Base-by-base conservation (phyloP, 2,329 filamentous ascomycete species). In the Trichoderma breve region DNA sequence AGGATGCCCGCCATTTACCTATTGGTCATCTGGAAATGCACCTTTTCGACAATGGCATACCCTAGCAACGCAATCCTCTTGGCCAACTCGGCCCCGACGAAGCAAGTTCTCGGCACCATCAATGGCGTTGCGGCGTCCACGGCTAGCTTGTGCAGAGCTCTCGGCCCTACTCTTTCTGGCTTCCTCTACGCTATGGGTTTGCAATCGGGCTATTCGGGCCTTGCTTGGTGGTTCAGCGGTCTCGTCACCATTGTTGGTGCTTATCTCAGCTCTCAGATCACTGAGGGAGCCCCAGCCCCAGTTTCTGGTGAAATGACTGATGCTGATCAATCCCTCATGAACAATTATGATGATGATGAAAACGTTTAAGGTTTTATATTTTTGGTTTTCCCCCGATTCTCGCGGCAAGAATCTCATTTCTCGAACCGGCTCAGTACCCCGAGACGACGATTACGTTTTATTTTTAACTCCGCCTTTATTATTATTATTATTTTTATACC, bases 201-300 rank as follows among this genome's bases (percentile, higher is more conserved):
- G 43, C 87, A 90, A 75, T 87, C 91, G 7, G 94, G 95, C 43
- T 95, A 94, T 79, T 95, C 94, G 5, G 94, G 94, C 24, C 86
- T 98, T 39, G 92, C 94, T 0, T 99, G 96, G 95, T 99, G 96
- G 96, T 91, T 90, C 73, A 95, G 92, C 75, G 93, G 92, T 9
- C 77, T 92, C 4, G 89, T 98, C 36, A 93, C 94, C 39, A 82
- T 93, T 12, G 81, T 90, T 15, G 96, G 95, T 60, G 93, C 92
- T 2, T 83, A 92, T 65, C 85, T 96, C 77, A 93, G 92, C 80
- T 86, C 94, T 73, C 90, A 89, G 79, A 92, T 98, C 82, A 89
- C 89, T 43, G 92, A 95, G 77, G 85, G 87, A 15, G 84, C 80
- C 14, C 81, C 83, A 69, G 82, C 85, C 64, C 81, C 84, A 70